A percentile compares a stretch with the other conserved stretches of the same genome.
Conservation (phyloP, 805 yeast genomes). For the Kazachstania viticola region DNA sequence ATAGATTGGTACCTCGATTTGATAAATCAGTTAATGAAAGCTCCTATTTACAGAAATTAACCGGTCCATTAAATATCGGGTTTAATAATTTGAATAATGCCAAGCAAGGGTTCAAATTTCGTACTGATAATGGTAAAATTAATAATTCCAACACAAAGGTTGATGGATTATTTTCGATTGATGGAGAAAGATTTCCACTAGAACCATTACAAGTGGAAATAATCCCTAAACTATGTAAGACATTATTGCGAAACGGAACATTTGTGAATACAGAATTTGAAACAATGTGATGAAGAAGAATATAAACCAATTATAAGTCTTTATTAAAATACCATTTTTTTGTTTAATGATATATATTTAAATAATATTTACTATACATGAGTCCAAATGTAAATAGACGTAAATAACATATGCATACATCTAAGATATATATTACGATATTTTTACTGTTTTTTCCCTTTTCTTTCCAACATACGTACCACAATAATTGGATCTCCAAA, state of each 20-base stretch:
- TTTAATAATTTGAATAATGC: neutral
- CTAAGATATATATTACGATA: too few species aligned
- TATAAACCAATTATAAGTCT: too few species aligned
- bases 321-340: too few species aligned
- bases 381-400: too few species aligned
- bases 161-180: slow-evolving; percentile 56
- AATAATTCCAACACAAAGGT: slow-evolving; percentile 4
- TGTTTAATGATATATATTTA: neutral
- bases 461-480: too few species aligned
- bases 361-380: too few species aligned
- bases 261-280: slow-evolving; percentile 45
- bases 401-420: too few species aligned
- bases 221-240: slow-evolving; percentile 50
- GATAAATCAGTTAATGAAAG: neutral
- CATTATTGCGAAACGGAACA: slow-evolving; percentile 48
- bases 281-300: slow-evolving; percentile 15
- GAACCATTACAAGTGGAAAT: slow-evolving; percentile 79
- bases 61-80: neutral
- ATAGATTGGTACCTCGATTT: slow-evolving; percentile 55
- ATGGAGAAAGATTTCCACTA: slow-evolving; percentile 79
- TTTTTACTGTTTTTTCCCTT: too few species aligned
- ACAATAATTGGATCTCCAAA: too few species aligned
- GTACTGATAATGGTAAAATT: slow-evolving; percentile 2
- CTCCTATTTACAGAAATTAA: too few species aligned
- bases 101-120: too few species aligned